Evolutionary conservation across 1,139 yeast genomes (phyloP), one percentile per base, ranked within the genome.

Genomic region (Debaryomyces udenii): DNA sequence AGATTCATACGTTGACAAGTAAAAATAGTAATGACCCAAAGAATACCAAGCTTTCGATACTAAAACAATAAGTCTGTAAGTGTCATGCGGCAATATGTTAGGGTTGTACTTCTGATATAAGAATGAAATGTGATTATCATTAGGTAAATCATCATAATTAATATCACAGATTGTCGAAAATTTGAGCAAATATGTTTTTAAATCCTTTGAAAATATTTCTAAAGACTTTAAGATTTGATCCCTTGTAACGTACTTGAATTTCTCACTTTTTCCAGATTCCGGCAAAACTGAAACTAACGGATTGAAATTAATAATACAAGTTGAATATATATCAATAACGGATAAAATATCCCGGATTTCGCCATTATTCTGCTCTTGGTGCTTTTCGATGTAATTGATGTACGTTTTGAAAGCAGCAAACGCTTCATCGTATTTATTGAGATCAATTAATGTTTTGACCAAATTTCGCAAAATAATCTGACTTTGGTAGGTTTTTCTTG

Each of bases 381-480:
- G 72, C 34, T 62, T 68, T 17, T 64, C 62, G 11, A 66, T 43
- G 47, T 73, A 73, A 27, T 53, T 53, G 4, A 60, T 51, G 43
- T 62, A 70, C 0, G 77, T 70, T 24, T 62, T 64, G 43, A 72
- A 66, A 0, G 73, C 76, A 4, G 73, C 74, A 41, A 66, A 58
- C 0, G 78, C 78, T 48, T 73, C 78, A 45, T 73, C 78, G 43
- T 57, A 66, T 48, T 72, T 75, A 11, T 58, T 52, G 39, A 64
- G 54, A 27, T 67, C 70, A 17, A 72, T 52, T 40, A 72, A 58
- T 1, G 65, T 56, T 41, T 63, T 59, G 28, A 73, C 64, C 36
- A 67, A 61, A 41, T 61, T 63, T 9, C 62, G 53, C 24, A 70
- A 56, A 10, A 72, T 63, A 2, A 56, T 47, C 43, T 63, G 64